Evolutionary conservation across 2,329 filamentous ascomycete species (phyloP).

Genomic region (Aspergillus ruber): DNA sequence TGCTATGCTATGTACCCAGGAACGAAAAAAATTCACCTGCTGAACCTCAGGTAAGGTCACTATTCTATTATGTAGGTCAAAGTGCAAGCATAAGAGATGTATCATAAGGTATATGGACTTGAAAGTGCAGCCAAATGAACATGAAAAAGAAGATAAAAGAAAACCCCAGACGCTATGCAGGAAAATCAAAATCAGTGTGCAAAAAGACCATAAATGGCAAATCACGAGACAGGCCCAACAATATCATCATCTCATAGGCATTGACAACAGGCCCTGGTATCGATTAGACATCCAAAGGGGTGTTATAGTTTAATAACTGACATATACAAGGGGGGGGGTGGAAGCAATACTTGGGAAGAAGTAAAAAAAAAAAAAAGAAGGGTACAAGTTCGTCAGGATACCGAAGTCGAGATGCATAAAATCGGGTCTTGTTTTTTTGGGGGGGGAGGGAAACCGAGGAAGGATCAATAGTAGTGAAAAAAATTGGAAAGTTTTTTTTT

Average conservation of each 20-base stretch:
- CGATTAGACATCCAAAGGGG: conserved; percentile 6
- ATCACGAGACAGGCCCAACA: conserved; percentile 9
- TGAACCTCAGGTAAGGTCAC: neutral
- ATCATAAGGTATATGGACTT: neutral
- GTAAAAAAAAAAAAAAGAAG: conserved; percentile 6
- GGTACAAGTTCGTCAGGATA: conserved; percentile 22
- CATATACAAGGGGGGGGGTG: neutral
- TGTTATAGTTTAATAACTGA: conserved; percentile 14
- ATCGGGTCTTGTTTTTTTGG: conserved; percentile 25
- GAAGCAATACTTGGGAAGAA: neutral
- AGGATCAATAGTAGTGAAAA: conserved; percentile 20
- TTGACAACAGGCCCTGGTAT: conserved; percentile 7
- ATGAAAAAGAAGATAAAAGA: conserved; percentile 13
- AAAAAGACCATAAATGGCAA: conserved; percentile 12
- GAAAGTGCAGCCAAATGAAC: conserved; percentile 2
- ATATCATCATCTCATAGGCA: conserved; percentile 6
- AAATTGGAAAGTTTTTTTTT: conserved; percentile 11
- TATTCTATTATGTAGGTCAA: neutral
- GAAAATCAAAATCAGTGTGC: conserved; percentile 23
- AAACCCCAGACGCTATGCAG: conserved; percentile 35
- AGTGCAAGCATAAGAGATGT: neutral
- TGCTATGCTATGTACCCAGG: neutral
- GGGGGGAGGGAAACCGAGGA: conserved; percentile 17
- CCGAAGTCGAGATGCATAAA: conserved; percentile 17
- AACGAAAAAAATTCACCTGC: neutral